These are phyloP conservation scores for Linanthus parryae DNA, from an alignment of 148 eudicot species.

Conservation along the genomic window DNA sequence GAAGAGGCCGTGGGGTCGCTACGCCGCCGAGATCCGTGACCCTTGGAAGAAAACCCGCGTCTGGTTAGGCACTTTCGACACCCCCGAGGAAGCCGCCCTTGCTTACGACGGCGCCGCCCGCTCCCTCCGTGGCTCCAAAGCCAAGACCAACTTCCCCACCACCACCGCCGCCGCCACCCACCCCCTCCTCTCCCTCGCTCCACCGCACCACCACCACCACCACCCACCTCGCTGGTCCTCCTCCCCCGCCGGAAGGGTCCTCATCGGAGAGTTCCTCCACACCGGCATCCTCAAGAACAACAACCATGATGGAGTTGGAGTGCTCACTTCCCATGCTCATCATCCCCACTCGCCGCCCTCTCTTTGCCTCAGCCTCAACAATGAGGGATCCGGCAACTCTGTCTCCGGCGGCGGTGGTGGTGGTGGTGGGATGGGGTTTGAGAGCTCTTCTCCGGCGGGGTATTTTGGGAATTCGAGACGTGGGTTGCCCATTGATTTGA, in stretches of 20 bases:
- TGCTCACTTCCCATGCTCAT: not conserved
- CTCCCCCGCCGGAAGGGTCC: conserved; percentile 16
- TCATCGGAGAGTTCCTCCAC: conserved; percentile 28
- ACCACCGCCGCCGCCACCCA: conserved; percentile 14
- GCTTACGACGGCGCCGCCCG: conserved; percentile 61
- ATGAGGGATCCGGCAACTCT: not conserved
- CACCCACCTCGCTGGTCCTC: too few relatives aligned
- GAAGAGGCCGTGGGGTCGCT: conserved; percentile 64
- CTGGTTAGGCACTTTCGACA: conserved; percentile 58
- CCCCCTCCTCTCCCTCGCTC: not conserved
- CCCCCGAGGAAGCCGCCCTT: conserved; percentile 52
- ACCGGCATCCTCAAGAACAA: conserved; percentile 9
- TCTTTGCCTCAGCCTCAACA: not conserved
- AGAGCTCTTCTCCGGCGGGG: conserved; percentile 6
- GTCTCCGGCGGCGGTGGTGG: not conserved
- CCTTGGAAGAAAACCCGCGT: conserved; percentile 63
- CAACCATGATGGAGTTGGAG: not conserved
- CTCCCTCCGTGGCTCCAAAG: conserved; percentile 45
- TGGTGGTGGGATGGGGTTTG: conserved; percentile 13
- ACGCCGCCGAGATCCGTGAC: conserved; percentile 59
- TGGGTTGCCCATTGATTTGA: conserved; percentile 43
- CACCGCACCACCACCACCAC: not conserved
- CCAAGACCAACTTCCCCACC: conserved; percentile 48
- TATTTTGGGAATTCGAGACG: conserved; percentile 28
- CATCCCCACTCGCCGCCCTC: not conserved